Percentiles rank a stretch among this genome's conserved stretches.
Conservation (phyloP, 306 rosid genomes). For the Pyrus betulifolia region DNA sequence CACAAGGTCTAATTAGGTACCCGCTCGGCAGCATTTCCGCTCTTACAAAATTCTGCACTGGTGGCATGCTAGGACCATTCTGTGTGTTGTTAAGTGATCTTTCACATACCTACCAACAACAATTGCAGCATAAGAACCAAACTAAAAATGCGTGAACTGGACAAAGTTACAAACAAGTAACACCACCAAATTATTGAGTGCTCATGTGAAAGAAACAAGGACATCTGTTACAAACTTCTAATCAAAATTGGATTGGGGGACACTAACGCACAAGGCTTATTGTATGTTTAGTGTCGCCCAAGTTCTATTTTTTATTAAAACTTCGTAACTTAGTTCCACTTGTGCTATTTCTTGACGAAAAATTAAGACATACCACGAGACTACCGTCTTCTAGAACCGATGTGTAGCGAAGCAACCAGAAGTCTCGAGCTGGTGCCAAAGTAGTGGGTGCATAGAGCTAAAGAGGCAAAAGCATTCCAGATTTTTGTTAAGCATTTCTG, state of each 20-base stretch:
- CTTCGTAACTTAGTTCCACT: not conserved
- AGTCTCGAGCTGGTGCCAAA: constrained; percentile 96
- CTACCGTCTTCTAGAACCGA: constrained; percentile 94
- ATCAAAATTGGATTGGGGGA: not conserved
- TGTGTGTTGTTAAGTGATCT: constrained; percentile 97
- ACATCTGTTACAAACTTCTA: not conserved
- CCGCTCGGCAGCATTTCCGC: constrained; percentile 93
- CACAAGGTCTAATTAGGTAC: constrained; percentile 89
- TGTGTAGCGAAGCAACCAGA: constrained; percentile 97
- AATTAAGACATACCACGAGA: constrained; percentile 64
- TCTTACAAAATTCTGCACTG: constrained; percentile 85
- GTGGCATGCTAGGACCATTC: constrained; percentile 92
- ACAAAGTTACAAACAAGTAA: not conserved
- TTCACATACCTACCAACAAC: constrained; percentile 69
- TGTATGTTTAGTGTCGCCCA: not conserved
- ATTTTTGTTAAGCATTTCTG: constrained; percentile 3
- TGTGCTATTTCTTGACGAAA: not conserved
- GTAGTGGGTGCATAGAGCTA: constrained; percentile 97
- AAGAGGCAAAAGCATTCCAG: constrained; percentile 10
- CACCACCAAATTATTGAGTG: not conserved
- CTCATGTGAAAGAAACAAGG: not conserved
- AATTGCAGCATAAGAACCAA: constrained; percentile 7
- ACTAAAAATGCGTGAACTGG: not conserved
- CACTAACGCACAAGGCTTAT: not conserved
- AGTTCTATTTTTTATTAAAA: no score